These are phyloP conservation scores for Chalaropsis thielavioides DNA, from an alignment of 2,329 filamentous ascomycete species.

Conservation along the genomic window DNA sequence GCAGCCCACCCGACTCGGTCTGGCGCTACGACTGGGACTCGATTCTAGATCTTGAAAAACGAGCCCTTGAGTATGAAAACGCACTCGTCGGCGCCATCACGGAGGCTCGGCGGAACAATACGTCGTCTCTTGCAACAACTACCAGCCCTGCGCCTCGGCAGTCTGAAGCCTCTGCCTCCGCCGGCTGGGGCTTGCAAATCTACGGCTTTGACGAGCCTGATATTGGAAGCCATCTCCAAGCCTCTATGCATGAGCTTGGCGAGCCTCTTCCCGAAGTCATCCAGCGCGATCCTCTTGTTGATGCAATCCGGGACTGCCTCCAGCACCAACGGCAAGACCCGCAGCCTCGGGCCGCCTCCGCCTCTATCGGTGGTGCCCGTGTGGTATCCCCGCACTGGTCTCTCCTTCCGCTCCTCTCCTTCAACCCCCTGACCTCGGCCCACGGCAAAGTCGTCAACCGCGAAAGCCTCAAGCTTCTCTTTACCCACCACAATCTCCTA, in stretches of 20 bases:
- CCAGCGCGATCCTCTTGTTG: slow-evolving; percentile 19
- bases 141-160: neutral
- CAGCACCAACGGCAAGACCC: neutral
- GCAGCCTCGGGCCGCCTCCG: neutral
- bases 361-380: neutral
- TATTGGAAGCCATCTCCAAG: slow-evolving; percentile 34
- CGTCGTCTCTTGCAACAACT: neutral
- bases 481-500: slow-evolving; percentile 55
- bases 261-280: slow-evolving; percentile 22
- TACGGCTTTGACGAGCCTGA: slow-evolving; percentile 35
- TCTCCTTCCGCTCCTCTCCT: slow-evolving; percentile 53
- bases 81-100: slow-evolving; percentile 21
- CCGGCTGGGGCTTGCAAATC: slow-evolving; percentile 27
- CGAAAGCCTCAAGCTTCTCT: slow-evolving; percentile 60
- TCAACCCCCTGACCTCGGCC: slow-evolving; percentile 55
- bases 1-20: slow-evolving; percentile 41
- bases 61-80: slow-evolving; percentile 32
- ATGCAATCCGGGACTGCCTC: slow-evolving; percentile 23
- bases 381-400: slow-evolving; percentile 40
- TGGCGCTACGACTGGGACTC: slow-evolving; percentile 62
- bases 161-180: neutral
- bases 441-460: slow-evolving; percentile 67
- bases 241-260: slow-evolving; percentile 35
- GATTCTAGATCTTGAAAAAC: slow-evolving; percentile 48
- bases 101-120: neutral